Conservation (phyloP, 2,329 filamentous ascomycete genomes). For the Cladophialophora carrionii region DNA sequence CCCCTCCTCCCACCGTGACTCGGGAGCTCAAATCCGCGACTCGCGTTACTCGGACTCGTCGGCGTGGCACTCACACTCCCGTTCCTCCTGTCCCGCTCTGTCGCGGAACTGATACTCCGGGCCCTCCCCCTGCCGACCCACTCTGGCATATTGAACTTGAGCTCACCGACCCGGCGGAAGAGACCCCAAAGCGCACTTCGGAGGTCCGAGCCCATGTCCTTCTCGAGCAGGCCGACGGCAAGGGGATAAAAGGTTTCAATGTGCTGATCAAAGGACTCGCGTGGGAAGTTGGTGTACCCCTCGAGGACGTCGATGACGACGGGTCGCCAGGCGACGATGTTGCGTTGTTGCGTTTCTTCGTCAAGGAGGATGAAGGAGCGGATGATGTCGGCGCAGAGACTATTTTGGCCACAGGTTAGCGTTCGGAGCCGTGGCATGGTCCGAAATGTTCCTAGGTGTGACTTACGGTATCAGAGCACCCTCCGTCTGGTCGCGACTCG, state of each 20-base stretch:
- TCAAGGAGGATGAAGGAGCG: constrained; percentile 81
- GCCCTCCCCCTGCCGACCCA: constrained; percentile 32
- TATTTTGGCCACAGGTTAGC: constrained; percentile 35
- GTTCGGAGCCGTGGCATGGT: neutral
- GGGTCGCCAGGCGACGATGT: constrained; percentile 94
- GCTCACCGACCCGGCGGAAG: constrained; percentile 80
- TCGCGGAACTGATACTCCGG: constrained; percentile 31
- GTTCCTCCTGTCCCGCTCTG: constrained; percentile 15
- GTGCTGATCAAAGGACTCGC: constrained; percentile 76
- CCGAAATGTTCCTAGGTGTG: neutral
- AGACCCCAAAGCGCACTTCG: constrained; percentile 76
- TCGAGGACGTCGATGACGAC: constrained; percentile 97
- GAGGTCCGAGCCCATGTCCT: constrained; percentile 79
- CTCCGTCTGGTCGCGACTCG: constrained; percentile 81
- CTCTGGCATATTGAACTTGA: constrained; percentile 56
- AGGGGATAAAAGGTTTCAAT: constrained; percentile 84
- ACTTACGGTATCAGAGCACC: constrained; percentile 79
- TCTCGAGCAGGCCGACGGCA: constrained; percentile 76
- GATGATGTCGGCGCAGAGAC: constrained; percentile 90
- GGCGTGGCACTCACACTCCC: constrained; percentile 30
- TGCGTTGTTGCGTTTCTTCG: constrained; percentile 94
- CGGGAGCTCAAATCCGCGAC: constrained; percentile 20
- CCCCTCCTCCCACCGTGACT: constrained; percentile 21
- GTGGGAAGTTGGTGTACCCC: constrained; percentile 83
- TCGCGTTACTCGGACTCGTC: constrained; percentile 25